Evolutionary conservation across 805 yeast species (phyloP), one percentile per base, ranked within the genome.

Genomic region (Lachancea meyersii): DNA sequence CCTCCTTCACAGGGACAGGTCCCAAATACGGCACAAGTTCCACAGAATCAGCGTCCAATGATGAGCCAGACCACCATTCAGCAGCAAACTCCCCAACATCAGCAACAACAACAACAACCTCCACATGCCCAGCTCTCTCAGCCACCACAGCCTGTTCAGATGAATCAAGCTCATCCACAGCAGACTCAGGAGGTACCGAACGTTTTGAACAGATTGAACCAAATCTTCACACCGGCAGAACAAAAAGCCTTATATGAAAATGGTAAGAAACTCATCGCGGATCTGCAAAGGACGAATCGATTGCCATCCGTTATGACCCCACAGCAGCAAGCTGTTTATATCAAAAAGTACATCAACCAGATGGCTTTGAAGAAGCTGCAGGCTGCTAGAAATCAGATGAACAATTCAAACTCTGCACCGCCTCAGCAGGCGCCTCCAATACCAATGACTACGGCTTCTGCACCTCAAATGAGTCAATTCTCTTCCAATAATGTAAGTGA

Each of bases 181-280:
- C 58, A 49, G 23, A 54, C 46, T 14, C 61, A 57, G 31, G 63
- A 59, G 22, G 46, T 56, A 5, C 65, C 65, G 28, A 58, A 60
- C 24, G 63, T 62, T 24, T 33, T 62, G 19, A 58, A 60, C 30
- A 61, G 61, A 44, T 54, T 63, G 11, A 61, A 60, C 37, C 65
- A 63, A 45, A 55, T 61, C 1, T 63, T 63, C 28, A 54, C 64
- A 2, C 57, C 63, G 19, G 66, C 60, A 22, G 68, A 63, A 43
- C 67, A 63, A 45, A 55, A 64, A 30, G 51, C 56, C 9, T 48
- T 63, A 9, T 50, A 61, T 37, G 67, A 59, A 27, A 65, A 63
- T 35, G 68, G 66, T 18, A 61, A 60, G 52, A 64, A 62, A 28
- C 60, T 65, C 13, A 58, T 65, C 46, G 61, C 60, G 42, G 60